Base-by-base conservation (phyloP, 2,329 filamentous ascomycete genomes). In the Plectosphaerella cucumerina region DNA sequence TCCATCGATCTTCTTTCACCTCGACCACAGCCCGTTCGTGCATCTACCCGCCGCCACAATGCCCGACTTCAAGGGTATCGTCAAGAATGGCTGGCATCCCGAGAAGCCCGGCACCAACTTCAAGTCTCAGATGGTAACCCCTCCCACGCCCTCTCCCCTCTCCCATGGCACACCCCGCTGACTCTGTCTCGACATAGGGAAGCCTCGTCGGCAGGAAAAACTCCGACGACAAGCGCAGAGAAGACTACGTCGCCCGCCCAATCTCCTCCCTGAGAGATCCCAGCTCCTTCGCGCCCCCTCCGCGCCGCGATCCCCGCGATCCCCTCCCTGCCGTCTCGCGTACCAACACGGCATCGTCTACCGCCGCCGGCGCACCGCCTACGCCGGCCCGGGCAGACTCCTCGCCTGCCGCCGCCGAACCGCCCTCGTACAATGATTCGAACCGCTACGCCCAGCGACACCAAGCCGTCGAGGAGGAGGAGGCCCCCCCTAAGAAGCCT, bases 211-310 rank as follows among this genome's bases (percentile, higher is more conserved):
- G 72, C 42, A 71, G 74, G 52, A 68, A 31, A 31, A 31, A 67
- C 48, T 69, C 70, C 31, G 61, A 64, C 23, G 57, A 62, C 2
- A 52, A 59, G 23, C 59, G 65, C 15, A 56, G 58, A 12, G 53
- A 59, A 20, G 59, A 67, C 50, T 73, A 75, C 57, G 66, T 70
- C 43, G 70, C 80, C 31, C 75, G 77, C 15, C 90, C 91, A 2
- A 71, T 95, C 42, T 76, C 83, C 9, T 76, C 82, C 4, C 77
- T 96, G 26, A 85, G 83, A 64, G 90, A 96, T 63, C 91, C 90
- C 1, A 67, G 81, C 1, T 80, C 83, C 15, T 96, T 96, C 64
- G 90, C 82, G 2, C 89, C 90, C 21, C 91, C 91, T 22, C 91
- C 91, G 1, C 92, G 82, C 60, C 87, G 81, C 54, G 67, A 42